phyloP scores from a whole-genome alignment of 202 grass and related monocot genomes.

The Panicum hallii region DNA sequence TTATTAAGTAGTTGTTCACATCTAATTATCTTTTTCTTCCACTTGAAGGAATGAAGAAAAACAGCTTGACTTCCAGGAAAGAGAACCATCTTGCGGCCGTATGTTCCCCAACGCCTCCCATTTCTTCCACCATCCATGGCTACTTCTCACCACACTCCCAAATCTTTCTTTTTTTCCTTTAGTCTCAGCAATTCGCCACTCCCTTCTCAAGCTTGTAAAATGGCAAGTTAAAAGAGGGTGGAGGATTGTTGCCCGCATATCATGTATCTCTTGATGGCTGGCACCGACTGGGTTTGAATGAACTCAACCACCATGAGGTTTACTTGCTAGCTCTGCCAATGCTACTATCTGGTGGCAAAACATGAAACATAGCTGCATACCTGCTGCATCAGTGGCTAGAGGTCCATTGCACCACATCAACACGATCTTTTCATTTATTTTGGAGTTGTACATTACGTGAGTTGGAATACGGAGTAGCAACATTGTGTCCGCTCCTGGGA shows the following conservation, averaged over 20 bases:
- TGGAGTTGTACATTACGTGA: conserved; percentile 48
- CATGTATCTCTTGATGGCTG: not conserved
- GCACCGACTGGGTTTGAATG: too few relatives aligned
- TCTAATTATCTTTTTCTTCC: too few relatives aligned
- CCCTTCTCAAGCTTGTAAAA: not conserved
- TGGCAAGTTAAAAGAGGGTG: not conserved
- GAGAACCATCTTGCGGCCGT: too few relatives aligned
- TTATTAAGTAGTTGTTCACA: too few relatives aligned
- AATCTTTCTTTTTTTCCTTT: not conserved
- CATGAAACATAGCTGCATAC: not conserved
- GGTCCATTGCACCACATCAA: not conserved
- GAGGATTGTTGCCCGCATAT: not conserved
- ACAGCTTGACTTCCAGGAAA: too few relatives aligned
- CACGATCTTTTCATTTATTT: conserved; percentile 45
- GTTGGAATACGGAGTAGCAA: conserved; percentile 30
- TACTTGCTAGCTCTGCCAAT: not conserved
- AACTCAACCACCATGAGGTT: not conserved
- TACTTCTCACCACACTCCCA: not conserved
- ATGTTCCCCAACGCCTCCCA: not conserved
- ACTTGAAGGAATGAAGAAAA: too few relatives aligned
- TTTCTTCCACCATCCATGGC: not conserved
- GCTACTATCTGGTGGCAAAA: not conserved
- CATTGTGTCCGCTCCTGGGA: conserved; percentile 53
- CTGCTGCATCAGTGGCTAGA: not conserved
- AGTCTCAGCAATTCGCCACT: not conserved